Base-by-base conservation (phyloP, 2,329 filamentous ascomycete species). In the Ceratocystis colombiana region DNA sequence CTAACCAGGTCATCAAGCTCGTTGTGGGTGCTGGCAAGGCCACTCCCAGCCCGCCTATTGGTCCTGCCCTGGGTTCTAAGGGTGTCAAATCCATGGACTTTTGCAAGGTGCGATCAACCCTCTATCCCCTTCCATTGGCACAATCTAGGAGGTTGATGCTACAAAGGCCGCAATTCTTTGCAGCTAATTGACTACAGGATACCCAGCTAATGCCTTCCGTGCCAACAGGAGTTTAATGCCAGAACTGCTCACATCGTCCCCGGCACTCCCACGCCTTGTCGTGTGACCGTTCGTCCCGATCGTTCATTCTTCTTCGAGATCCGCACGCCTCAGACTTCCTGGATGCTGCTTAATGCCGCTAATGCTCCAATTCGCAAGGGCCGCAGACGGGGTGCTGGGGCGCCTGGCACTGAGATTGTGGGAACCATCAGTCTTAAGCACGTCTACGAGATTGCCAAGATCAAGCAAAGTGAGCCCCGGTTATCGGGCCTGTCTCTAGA, bases 31-130 rank as follows among this genome's bases (percentile, higher is more conserved):
- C 94, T 67, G 94, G 94, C 30, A 90, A 96, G 77, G 94, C 94
- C 68, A 93, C 87, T 73, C 94, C 94, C 37, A 95, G 91, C 77
- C 94, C 94, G 44, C 94, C 94, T 3, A 92, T 99, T 73, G 94
- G 94, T 80, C 94, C 94, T 67, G 94, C 94, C 65, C 83, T 99
- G 70, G 94, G 94, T 78, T 93, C 88, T 76, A 97, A 96, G 80
- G 94, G 94, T 81, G 89, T 99, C 69, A 99, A 99, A 81, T 95
- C 89, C 67, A 99, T 99, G 88, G 94, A 99, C 78, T 99, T 97
- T 76, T 97, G 94, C 85, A 97, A 97, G 83, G 93, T 96, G 68
- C 68, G 76, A 61, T 10, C 28, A 7, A 15, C 1, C 3, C 37
- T 65, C 53, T 37, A 41, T 41, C 10, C 37, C 3, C 12, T 41